Base-by-base conservation (phyloP, 2,329 filamentous ascomycete species). In the Nothophoma quercina region DNA sequence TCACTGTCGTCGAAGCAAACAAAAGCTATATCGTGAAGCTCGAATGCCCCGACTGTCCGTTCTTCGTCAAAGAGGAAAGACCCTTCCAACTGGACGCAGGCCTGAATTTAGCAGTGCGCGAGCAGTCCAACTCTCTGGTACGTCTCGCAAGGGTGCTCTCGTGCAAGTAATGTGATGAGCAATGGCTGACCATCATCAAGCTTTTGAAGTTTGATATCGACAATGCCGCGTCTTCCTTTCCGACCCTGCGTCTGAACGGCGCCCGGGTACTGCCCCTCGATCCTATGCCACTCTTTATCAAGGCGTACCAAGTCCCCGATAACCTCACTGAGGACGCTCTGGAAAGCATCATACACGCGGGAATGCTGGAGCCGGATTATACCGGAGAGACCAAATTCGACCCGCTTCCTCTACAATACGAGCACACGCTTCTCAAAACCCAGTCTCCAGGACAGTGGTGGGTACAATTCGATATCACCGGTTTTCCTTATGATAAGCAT, bases 381-480 rank as follows among this genome's bases (percentile, higher is more conserved):
- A 32, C n/a, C 5, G 23, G 52, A 3, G 49, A 48, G 21, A 62
- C 63, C 5, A 55, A 54, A 22, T 62, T 58, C 38, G 53, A 57
- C 7, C 18, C 7, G 3, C 58, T 65, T 23, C 58, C 63, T 8
- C 51, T 72, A 10, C 56, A 64, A 36, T 72, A 69, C 23, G 58
- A 65, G 51, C 66, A 70, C 33, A 59, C 59, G 1, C 28, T 65
- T 4, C 52, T 69, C 10, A 60, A 55, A 8, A 62, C 61, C 3
- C 23, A 63, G 10, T 34, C 51, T 2, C 33, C 34, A 6, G 53
- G 49, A n/a, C 45, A 57, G 30, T 36, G 59, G 18, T 65, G 58
- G 56, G 10, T 72, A 7, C 69, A 72, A 32, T 64, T 72, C 39
- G 64, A 72, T n/a, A 42, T 69, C n/a, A 65, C 56, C 7, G 58